phyloP scores from a whole-genome alignment of 2,329 filamentous ascomycete genomes.

The Bipolaris gigantea region DNA sequence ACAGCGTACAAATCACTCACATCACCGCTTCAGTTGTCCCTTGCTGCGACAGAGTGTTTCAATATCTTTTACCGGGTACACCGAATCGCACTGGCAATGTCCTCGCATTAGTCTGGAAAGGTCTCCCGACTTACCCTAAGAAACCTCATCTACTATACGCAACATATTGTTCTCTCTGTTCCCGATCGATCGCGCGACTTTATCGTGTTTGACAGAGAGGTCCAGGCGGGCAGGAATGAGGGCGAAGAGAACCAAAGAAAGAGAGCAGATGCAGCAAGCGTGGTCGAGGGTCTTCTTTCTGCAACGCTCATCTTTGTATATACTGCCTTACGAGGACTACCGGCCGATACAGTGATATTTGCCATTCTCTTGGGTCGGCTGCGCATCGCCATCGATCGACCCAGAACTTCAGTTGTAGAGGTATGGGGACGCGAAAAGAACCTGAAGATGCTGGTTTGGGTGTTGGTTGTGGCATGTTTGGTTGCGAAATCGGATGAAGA shows the following conservation, averaged over 20 bases:
- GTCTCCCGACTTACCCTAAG: conserved; percentile 21
- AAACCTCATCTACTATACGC: conserved; percentile 28
- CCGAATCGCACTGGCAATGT: conserved; percentile 26
- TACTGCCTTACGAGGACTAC: conserved; percentile 23
- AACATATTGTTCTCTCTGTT: conserved; percentile 24
- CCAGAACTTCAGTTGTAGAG: background rate
- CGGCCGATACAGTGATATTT: conserved; percentile 26
- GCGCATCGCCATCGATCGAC: conserved; percentile 3
- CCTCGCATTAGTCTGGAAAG: conserved; percentile 16
- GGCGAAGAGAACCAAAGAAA: background rate
- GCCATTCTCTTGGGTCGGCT: background rate
- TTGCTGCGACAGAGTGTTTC: conserved; percentile 26
- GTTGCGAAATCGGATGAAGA: conserved; percentile 14
- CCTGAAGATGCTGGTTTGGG: conserved; percentile 26
- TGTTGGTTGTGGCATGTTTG: conserved; percentile 21
- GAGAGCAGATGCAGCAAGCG: conserved; percentile 22
- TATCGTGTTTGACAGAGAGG: conserved; percentile 14
- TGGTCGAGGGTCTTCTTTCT: conserved; percentile 20
- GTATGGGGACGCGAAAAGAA: conserved; percentile 24
- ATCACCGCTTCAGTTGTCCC: conserved; percentile 25
- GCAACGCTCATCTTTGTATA: conserved; percentile 30
- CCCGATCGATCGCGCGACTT: conserved; percentile 25
- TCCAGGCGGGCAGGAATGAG: background rate
- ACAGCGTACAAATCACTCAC: conserved; percentile 28
- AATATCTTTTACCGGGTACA: conserved; percentile 33